Evolutionary conservation across 345 rosid species (phyloP).

Genomic region (Eucalyptus curtisii): DNA sequence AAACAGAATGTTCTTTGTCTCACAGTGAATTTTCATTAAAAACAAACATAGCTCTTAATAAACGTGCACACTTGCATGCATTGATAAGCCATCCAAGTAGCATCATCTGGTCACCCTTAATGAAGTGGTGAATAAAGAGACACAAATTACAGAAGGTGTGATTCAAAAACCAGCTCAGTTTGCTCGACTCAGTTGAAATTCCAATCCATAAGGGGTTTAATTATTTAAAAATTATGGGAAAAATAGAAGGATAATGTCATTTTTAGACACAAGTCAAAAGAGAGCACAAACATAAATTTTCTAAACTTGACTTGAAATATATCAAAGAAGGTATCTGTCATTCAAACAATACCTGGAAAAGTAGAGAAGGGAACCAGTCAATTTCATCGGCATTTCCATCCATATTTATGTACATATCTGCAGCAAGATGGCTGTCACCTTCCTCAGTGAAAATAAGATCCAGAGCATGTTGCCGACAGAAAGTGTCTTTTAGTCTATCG

Average conservation of each 20-base stretch:
- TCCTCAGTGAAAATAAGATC: conserved; percentile 97
- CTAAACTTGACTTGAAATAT: not conserved
- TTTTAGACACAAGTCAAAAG: not conserved
- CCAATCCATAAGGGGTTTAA: not conserved
- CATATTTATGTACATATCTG: conserved; percentile 86
- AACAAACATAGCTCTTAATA: not conserved
- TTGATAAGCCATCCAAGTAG: not conserved
- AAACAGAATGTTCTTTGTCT: not conserved
- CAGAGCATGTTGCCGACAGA: conserved; percentile 95
- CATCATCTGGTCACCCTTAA: not conserved
- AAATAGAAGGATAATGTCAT: not conserved
- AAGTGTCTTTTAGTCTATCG: conserved; percentile 82
- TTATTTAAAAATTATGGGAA: not conserved
- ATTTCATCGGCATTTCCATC: conserved; percentile 63
- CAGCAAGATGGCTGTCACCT: conserved; percentile 86
- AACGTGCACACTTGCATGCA: not conserved
- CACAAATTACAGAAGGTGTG: not conserved
- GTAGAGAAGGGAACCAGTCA: conserved; percentile 81
- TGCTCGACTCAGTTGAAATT: not conserved
- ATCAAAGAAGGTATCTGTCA: not conserved
- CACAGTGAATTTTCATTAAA: not conserved
- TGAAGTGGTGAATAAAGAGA: not conserved
- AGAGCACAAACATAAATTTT: not conserved
- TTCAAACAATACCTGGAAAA: conserved; percentile 68
- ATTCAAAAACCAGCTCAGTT: not conserved